A percentile compares a stretch with the other conserved stretches of the same genome.
phyloP scores from a whole-genome alignment of 148 eudicot genomes.

The Salicornia ramosissima region DNA sequence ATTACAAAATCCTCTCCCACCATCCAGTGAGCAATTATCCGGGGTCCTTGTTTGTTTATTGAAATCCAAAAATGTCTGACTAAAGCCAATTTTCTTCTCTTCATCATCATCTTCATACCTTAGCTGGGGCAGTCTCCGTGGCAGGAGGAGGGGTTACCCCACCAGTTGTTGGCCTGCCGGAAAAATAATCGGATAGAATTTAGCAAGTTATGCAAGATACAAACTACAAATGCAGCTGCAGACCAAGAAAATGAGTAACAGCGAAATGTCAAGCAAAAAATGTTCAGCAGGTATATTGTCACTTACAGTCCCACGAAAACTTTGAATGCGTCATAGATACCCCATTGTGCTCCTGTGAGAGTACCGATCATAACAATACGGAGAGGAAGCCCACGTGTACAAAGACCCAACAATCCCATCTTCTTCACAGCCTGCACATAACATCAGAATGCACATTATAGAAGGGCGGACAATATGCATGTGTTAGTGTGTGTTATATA shows the following conservation, averaged over 20 bases:
- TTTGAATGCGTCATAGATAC: conserved; percentile 90
- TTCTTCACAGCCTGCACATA: conserved; percentile 73
- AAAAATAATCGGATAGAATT: background rate
- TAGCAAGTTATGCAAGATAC: background rate
- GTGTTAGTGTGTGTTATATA: too few relatives aligned
- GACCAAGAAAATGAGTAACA: background rate
- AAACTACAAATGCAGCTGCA: background rate
- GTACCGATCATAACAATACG: conserved; percentile 96
- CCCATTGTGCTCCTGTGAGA: conserved; percentile 98
- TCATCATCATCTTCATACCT: conserved; percentile 36
- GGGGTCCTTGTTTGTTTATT: conserved; percentile 22
- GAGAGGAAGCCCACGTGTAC: conserved; percentile 88
- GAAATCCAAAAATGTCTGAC: conserved; percentile 22
- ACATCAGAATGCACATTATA: background rate
- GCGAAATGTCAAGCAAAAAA: too few relatives aligned
- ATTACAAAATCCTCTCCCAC: conserved; percentile 22
- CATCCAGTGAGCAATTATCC: conserved; percentile 26
- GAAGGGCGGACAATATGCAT: too few relatives aligned
- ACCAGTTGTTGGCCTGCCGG: conserved; percentile 83
- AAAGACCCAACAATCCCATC: conserved; percentile 73
- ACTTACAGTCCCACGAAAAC: conserved; percentile 96
- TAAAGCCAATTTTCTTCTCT: conserved; percentile 10
- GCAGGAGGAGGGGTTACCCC: conserved; percentile 57
- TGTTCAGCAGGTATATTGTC: background rate
- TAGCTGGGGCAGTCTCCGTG: conserved; percentile 28